Evolutionary conservation across 1,139 yeast genomes (phyloP).

Genomic region (Candida pseudoviswanathii): DNA sequence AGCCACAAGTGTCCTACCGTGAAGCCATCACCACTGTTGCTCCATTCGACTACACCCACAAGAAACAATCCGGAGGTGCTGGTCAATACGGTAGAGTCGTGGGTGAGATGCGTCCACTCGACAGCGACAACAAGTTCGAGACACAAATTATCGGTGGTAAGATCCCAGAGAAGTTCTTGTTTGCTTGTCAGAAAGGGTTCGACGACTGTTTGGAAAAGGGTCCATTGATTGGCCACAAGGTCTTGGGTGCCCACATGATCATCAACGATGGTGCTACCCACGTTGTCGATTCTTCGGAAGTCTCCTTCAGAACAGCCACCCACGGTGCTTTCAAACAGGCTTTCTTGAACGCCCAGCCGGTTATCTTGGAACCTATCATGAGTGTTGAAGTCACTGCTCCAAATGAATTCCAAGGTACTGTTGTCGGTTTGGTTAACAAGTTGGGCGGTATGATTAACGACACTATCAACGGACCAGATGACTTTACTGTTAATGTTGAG

Average conservation of each 20-base stretch:
- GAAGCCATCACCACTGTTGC: conserved; percentile 81
- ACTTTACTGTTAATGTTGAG: conserved; percentile 90
- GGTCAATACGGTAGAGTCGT: conserved; percentile 98
- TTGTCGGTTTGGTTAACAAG: conserved; percentile 89
- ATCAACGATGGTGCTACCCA: conserved; percentile 97
- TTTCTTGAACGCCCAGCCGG: conserved; percentile 80
- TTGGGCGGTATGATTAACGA: conserved; percentile 91
- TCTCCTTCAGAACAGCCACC: conserved; percentile 93
- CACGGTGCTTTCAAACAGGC: conserved; percentile 92
- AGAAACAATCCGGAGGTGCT: conserved; percentile 99
- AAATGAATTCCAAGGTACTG: conserved; percentile 91
- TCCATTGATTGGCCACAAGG: conserved; percentile 93
- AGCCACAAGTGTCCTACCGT: conserved; percentile 97
- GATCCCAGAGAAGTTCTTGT: conserved; percentile 90
- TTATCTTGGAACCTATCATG: conserved; percentile 95
- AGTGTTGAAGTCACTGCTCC: conserved; percentile 92
- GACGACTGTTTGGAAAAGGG: conserved; percentile 96
- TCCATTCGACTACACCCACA: conserved; percentile 91
- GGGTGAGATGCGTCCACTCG: conserved; percentile 74
- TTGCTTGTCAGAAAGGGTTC: conserved; percentile 95
- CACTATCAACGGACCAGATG: conserved; percentile 92
- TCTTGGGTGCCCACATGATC: conserved; percentile 89
- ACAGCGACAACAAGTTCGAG: conserved; percentile 71
- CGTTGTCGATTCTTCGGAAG: conserved; percentile 94
- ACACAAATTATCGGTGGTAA: conserved; percentile 96